Evolutionary conservation across 179 eudicot genomes (phyloP).

Genomic region (Spinacia oleracea): DNA sequence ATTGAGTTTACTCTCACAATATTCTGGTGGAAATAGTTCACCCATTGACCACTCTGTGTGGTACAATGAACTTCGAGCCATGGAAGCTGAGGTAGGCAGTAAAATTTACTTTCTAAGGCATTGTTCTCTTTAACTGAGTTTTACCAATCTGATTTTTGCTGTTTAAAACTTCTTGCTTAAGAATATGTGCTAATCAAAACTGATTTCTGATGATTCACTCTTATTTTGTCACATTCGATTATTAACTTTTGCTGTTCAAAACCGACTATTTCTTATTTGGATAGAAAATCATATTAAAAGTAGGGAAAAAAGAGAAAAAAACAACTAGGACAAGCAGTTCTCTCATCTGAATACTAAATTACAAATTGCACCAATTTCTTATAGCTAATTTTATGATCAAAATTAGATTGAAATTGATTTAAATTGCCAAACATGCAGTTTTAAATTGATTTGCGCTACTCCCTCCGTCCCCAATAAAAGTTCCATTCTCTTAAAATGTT

Average conservation of each 20-base stretch:
- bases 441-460: too few relatives aligned
- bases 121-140: not conserved
- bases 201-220: not conserved
- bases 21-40: conserved; percentile 39
- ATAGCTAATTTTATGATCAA: too few relatives aligned
- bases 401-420: too few relatives aligned
- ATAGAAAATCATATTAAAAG: too few relatives aligned
- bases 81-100: conserved; percentile 89
- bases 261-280: not conserved
- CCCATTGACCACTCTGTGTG: conserved; percentile 47
- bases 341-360: too few relatives aligned
- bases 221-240: not conserved
- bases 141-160: not conserved
- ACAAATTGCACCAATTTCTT: too few relatives aligned
- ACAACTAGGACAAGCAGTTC: too few relatives aligned
- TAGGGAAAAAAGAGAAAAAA: too few relatives aligned
- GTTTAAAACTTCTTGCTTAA: not conserved
- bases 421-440: too few relatives aligned
- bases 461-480: too few relatives aligned
- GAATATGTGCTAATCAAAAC: not conserved
- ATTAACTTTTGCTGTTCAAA: not conserved
- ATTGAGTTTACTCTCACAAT: conserved; percentile 40
- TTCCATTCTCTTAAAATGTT: too few relatives aligned
- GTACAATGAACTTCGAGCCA: conserved; percentile 87
- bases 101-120: not conserved